Percentiles rank a stretch among this genome's conserved stretches.
phyloP scores from a whole-genome alignment of 257 asterid species.

The Linaria vulgaris region DNA sequence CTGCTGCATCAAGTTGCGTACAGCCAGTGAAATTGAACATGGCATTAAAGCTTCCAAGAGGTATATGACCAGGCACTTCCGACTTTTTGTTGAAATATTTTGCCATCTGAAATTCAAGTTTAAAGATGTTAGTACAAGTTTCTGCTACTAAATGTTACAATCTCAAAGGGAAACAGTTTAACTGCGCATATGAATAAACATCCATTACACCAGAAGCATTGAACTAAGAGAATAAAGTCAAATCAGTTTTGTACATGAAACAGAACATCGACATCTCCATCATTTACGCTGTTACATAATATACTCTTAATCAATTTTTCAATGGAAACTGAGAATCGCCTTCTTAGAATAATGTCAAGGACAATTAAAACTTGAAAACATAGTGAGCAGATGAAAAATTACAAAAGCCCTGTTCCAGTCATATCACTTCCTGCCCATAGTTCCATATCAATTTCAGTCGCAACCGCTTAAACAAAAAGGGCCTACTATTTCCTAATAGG shows the following conservation, averaged over 20 bases:
- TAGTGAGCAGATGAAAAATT: slow-evolving; percentile 2
- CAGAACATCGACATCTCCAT: background rate
- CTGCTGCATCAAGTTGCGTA: slow-evolving; percentile 85
- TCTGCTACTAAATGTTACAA: background rate
- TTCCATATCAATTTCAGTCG: background rate
- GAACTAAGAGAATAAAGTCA: background rate
- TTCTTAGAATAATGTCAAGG: background rate
- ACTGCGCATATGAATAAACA: too few relatives aligned
- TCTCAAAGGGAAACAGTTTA: background rate
- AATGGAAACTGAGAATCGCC: slow-evolving; percentile 1
- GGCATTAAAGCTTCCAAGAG: slow-evolving; percentile 95
- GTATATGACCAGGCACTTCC: slow-evolving; percentile 63
- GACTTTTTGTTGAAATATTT: slow-evolving; percentile 75
- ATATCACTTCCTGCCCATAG: background rate
- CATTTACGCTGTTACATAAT: background rate
- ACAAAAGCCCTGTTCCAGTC: background rate
- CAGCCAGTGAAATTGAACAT: slow-evolving; percentile 98
- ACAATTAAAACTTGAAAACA: background rate
- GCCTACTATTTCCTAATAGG: background rate
- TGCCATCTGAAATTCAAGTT: slow-evolving; percentile 65
- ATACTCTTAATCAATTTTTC: too few relatives aligned
- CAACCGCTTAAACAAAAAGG: background rate
- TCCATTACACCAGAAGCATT: too few relatives aligned
- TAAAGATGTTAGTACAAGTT: background rate
- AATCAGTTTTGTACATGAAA: background rate